phyloP scores from a whole-genome alignment of 2,329 filamentous ascomycete species.

The Erysiphe pulchra region DNA sequence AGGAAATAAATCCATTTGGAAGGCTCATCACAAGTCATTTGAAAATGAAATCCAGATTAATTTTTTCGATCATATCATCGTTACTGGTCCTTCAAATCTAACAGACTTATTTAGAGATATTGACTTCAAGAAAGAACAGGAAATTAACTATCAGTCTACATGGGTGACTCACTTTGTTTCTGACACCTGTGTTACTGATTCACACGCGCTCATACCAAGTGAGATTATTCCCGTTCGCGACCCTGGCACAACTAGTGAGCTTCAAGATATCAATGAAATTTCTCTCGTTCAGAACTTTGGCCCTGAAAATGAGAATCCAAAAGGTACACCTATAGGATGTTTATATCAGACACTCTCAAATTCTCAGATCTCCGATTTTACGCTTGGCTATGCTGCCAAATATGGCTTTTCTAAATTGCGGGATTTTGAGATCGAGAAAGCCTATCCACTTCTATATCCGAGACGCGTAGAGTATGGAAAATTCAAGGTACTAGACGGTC shows the following conservation, averaged over 20 bases:
- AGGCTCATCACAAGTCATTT: no score
- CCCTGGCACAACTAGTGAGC: no score
- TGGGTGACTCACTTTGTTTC: conserved; percentile 3
- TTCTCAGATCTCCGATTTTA: neutral
- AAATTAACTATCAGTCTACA: neutral
- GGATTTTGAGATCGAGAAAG: conserved; percentile 2
- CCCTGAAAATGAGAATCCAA: neutral
- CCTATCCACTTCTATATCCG: conserved; percentile 3
- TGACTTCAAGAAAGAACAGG: neutral
- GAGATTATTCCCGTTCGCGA: conserved; percentile 1
- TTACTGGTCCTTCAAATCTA: no score
- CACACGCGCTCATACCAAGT: neutral
- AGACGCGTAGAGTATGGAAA: neutral
- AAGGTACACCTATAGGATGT: no score
- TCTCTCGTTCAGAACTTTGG: conserved; percentile 2
- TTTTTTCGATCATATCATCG: no score
- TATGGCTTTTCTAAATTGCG: neutral
- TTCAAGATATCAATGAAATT: conserved; percentile 3
- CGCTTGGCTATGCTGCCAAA: neutral
- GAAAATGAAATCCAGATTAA: no score
- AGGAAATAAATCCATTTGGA: no score
- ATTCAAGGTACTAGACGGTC: conserved; percentile 2
- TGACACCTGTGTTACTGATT: neutral
- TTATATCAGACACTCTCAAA: conserved; percentile 3
- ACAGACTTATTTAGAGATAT: no score